phyloP scores from a whole-genome alignment of 2,329 filamentous ascomycete species.

The Nemania abortiva region DNA sequence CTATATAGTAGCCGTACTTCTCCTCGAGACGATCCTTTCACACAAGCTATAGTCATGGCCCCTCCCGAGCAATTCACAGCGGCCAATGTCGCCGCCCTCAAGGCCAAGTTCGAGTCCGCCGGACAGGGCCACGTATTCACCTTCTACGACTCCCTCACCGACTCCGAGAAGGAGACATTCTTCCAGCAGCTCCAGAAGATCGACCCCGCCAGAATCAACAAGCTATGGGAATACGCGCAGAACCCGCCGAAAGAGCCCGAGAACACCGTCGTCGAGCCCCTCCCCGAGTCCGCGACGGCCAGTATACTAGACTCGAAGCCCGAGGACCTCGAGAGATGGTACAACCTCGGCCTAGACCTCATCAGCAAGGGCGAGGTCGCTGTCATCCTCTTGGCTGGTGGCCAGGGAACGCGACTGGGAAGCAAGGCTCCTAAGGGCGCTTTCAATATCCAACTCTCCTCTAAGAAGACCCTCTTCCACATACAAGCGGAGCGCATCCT shows the following conservation, averaged over 20 bases:
- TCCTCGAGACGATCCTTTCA: not conserved
- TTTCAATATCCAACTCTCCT: conserved; percentile 95
- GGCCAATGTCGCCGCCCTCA: conserved; percentile 75
- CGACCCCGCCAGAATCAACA: conserved; percentile 88
- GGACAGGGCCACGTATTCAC: conserved; percentile 85
- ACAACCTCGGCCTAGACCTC: conserved; percentile 83
- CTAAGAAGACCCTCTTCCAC: conserved; percentile 94
- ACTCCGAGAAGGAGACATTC: conserved; percentile 79
- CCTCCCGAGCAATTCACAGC: conserved; percentile 66
- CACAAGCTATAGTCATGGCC: conserved; percentile 47
- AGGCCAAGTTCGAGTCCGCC: conserved; percentile 78
- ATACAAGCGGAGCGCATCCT: conserved; percentile 95
- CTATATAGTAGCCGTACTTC: conserved; percentile 23
- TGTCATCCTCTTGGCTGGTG: conserved; percentile 96
- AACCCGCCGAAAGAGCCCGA: conserved; percentile 76
- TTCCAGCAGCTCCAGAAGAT: conserved; percentile 86
- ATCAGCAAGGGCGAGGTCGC: conserved; percentile 80
- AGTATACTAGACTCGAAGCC: conserved; percentile 90
- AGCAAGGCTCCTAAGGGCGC: conserved; percentile 97
- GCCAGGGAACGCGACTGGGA: conserved; percentile 93
- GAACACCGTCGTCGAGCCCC: conserved; percentile 77
- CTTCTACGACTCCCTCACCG: conserved; percentile 84
- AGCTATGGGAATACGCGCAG: conserved; percentile 84
- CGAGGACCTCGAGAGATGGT: conserved; percentile 85
- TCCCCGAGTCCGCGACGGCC: conserved; percentile 86